Evolutionary conservation across 352 stramenopile species (phyloP).

Genomic region (Globisporangium lucens): DNA sequence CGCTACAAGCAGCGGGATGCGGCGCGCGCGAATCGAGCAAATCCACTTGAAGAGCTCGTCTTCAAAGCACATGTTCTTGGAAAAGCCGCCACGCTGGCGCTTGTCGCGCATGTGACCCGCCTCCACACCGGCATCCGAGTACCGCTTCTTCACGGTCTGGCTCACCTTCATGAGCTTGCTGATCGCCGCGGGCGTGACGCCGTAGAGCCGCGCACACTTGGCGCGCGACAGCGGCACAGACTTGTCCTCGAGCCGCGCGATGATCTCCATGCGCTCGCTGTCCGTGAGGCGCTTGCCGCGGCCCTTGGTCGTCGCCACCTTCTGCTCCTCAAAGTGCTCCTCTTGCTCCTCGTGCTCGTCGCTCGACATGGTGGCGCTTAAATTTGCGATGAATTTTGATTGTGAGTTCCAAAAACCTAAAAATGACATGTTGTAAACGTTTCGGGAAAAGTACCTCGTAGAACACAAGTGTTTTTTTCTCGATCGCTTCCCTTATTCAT

Average conservation of each 20-base stretch:
- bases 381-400: neutral
- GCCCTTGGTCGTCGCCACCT: conserved; percentile 30
- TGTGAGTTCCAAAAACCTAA: neutral
- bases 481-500: too few relatives aligned
- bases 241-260: conserved; percentile 58
- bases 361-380: neutral
- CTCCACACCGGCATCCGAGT: conserved; percentile 43
- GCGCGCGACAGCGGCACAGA: conserved; percentile 44
- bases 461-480: too few relatives aligned
- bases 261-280: conserved; percentile 76
- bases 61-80: conserved; percentile 55
- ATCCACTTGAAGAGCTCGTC: conserved; percentile 73
- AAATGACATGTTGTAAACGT: neutral
- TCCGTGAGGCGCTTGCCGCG: conserved; percentile 66
- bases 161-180: conserved; percentile 79
- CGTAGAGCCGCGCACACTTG: conserved; percentile 58
- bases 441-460: neutral
- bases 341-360: neutral
- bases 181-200: conserved; percentile 68
- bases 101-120: conserved; percentile 34
- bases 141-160: conserved; percentile 65
- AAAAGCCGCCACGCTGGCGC: conserved; percentile 61
- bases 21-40: conserved; percentile 39
- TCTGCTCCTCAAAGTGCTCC: neutral
- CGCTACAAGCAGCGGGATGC: conserved; percentile 45